Percentiles rank a stretch among this genome's conserved stretches.
phyloP scores from a whole-genome alignment of 148 eudicot genomes.

The Selenicereus undatus region DNA sequence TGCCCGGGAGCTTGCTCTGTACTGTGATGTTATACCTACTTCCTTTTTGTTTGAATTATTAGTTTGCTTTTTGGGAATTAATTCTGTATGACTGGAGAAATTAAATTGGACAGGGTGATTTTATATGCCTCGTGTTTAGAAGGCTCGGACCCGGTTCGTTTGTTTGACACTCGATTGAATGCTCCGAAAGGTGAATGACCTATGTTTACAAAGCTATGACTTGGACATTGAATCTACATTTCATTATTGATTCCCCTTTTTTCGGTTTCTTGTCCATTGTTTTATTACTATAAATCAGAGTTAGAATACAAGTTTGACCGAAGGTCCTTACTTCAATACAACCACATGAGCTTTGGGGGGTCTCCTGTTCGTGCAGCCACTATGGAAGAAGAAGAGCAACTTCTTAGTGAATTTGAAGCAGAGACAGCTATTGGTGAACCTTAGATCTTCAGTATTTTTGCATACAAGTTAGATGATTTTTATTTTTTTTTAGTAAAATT shows the following conservation, averaged over 20 bases:
- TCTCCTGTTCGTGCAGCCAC: constrained; percentile 57
- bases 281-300: constrained; percentile 34
- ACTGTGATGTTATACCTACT: constrained; percentile 22
- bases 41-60: background rate
- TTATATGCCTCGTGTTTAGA: constrained; percentile 79
- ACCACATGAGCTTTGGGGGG: constrained; percentile 83
- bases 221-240: background rate
- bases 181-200: constrained; percentile 48
- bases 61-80: background rate
- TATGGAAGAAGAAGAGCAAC: constrained; percentile 65
- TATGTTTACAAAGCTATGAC: too few species aligned
- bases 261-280: background rate
- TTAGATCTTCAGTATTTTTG: background rate
- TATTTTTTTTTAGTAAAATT: background rate
- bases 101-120: constrained; percentile 39
- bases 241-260: background rate
- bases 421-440: constrained; percentile 60
- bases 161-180: constrained; percentile 73
- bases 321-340: constrained; percentile 49
- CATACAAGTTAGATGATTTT: background rate
- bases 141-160: constrained; percentile 78
- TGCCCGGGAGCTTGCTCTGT: constrained; percentile 89
- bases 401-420: constrained; percentile 40
- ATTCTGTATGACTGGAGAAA: constrained; percentile 7
- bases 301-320: constrained; percentile 59